These are phyloP conservation scores for Gossypium davidsonii DNA, from an alignment of 441 rosid genomes.

Conservation along the genomic window DNA sequence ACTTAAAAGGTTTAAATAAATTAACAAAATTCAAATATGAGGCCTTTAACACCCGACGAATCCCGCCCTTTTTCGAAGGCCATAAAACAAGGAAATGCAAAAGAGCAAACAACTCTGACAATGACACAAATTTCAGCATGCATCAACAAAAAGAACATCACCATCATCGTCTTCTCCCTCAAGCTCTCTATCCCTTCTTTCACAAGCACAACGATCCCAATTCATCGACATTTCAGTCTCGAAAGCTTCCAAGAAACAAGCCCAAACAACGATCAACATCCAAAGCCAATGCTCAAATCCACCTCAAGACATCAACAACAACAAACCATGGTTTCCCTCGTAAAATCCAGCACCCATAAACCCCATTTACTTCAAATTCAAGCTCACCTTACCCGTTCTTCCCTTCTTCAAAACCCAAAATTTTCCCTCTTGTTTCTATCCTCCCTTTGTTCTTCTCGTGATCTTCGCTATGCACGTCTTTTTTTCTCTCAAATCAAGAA, in stretches of 20 bases:
- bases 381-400: conserved; percentile 47
- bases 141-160: background rate
- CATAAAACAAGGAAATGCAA: background rate
- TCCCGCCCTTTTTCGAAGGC: background rate
- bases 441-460: conserved; percentile 35
- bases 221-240: background rate
- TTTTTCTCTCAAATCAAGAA: conserved; percentile 41
- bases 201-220: background rate
- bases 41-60: too few relatives aligned
- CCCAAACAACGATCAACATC: background rate
- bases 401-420: conserved; percentile 34
- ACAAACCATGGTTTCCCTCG: conserved; percentile 38
- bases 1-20: too few relatives aligned
- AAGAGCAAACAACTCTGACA: background rate
- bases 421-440: conserved; percentile 51
- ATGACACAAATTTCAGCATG: background rate
- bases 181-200: background rate
- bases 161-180: background rate
- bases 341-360: conserved; percentile 40
- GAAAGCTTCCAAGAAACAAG: background rate
- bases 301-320: background rate
- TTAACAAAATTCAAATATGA: too few relatives aligned
- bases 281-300: background rate
- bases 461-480: conserved; percentile 37
- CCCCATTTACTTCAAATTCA: conserved; percentile 61